Evolutionary conservation across 2,329 filamentous ascomycete species (phyloP), one percentile per base, ranked within the genome.

Genomic region (Aspergillus hiratsukae): DNA sequence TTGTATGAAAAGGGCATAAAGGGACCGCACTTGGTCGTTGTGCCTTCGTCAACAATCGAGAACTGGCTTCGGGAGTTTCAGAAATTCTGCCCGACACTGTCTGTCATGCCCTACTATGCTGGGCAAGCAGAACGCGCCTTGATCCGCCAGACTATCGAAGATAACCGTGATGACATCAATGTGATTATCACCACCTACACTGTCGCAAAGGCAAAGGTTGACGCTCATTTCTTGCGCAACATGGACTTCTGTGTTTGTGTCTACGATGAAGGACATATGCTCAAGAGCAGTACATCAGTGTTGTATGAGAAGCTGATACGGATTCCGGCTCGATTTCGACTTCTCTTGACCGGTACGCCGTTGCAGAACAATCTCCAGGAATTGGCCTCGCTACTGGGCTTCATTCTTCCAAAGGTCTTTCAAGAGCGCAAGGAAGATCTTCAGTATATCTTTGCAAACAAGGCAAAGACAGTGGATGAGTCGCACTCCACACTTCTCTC

Each of bases 321-420:
- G 37, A 91, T 99, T 53, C 83, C 83, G 0, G 87, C 91, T 0
- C 78, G 84, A n/a, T 97, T 94, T 81, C 87, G 91, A 59, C 83
- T 99, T 51, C 81, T 99, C 3, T 82, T 99, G 27, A 90, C 87
- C 28, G 94, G 94, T 45, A 99, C 94, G 0, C 94, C 94, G 0
- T 82, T 99, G 11, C 94, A 99, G 66, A 99, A 99, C 76, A 97
- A 97, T 70, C 79, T 99, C 21, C 87, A 93, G 69, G 94, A 99
- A 75, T 84, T 99, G 66, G 88, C 91, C 43, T 89, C 91, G 2
- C 83, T 99, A 14, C 83, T 99, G 11, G 90, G 88, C n/a, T 97
- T 99, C 69, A 91, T 99, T 66, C 88, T 97, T 73, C 94, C 94
- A 0, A 77, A 83, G 7, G 82, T 97, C 37, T 99, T 99, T 71